Evolutionary conservation across 257 asterid species (phyloP).

Genomic region (Perilla frutescens): DNA sequence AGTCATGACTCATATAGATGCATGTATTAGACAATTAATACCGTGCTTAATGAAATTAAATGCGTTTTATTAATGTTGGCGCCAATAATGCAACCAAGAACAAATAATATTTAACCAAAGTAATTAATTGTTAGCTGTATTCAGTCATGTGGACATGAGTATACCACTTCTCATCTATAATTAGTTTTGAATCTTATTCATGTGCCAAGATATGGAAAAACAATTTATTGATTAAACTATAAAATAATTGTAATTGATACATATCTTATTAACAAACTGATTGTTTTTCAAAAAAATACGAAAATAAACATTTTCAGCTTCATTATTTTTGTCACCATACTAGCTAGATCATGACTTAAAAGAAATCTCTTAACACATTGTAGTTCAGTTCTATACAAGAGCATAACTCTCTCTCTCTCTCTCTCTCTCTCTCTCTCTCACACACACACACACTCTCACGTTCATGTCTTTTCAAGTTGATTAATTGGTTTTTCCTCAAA

Average conservation of each 20-base stretch:
- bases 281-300: neutral
- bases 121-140: neutral
- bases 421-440: conserved; percentile 2
- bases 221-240: neutral
- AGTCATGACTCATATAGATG: too few relatives aligned
- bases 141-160: conserved; percentile 34
- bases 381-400: too few relatives aligned
- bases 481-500: neutral
- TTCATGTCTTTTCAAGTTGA: neutral
- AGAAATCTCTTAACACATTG: too few relatives aligned
- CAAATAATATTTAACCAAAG: neutral
- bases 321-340: neutral
- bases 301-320: neutral
- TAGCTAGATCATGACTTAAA: too few relatives aligned
- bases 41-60: neutral
- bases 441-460: neutral
- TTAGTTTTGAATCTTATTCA: neutral
- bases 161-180: conserved; percentile 11
- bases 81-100: conserved; percentile 22
- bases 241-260: neutral
- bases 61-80: neutral
- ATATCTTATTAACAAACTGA: neutral
- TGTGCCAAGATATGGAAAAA: conserved; percentile 9
- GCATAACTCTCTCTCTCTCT: too few relatives aligned
- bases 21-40: too few relatives aligned